Conservation (phyloP, 1,284 basidiomycete species). For the Papiliotrema terrestris region DNA sequence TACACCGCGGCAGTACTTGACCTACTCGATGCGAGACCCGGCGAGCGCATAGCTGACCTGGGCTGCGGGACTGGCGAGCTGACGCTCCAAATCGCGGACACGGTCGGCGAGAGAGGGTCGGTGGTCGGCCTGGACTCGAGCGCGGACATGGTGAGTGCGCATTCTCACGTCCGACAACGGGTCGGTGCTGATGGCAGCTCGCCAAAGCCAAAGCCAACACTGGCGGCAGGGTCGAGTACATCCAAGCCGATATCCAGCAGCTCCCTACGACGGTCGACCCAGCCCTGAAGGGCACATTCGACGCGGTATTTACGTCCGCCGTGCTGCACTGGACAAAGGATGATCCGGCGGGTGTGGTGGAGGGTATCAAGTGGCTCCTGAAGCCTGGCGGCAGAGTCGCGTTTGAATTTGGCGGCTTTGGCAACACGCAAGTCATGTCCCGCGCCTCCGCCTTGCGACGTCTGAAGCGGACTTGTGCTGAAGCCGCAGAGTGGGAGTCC, state of each 20-base stretch:
- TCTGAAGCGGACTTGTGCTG: neutral
- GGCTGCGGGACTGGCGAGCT: conserved; percentile 80
- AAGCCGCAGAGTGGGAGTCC: conserved; percentile 51
- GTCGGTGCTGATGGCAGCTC: conserved; percentile 54
- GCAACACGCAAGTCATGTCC: conserved; percentile 30
- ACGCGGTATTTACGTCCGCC: conserved; percentile 70
- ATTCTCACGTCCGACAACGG: neutral
- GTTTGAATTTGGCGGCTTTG: conserved; percentile 71
- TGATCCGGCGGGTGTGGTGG: conserved; percentile 63
- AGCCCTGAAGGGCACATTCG: conserved; percentile 34
- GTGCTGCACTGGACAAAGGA: conserved; percentile 79
- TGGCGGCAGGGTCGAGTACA: conserved; percentile 55
- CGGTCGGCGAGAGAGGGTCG: conserved; percentile 57
- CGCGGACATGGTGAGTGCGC: conserved; percentile 62
- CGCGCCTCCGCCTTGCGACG: neutral
- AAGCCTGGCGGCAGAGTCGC: conserved; percentile 67
- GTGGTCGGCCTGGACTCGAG: conserved; percentile 69
- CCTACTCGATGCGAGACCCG: conserved; percentile 60
- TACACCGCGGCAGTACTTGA: conserved; percentile 62
- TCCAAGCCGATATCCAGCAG: conserved; percentile 36
- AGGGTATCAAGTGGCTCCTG: conserved; percentile 59
- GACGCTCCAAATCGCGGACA: conserved; percentile 57
- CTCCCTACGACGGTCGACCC: conserved; percentile 11
- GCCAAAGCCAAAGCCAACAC: conserved; percentile 56
- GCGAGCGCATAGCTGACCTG: conserved; percentile 70